Evolutionary conservation across 768 basidiomycete species (phyloP).

Genomic region (Leucocoprinus birnbaumii): DNA sequence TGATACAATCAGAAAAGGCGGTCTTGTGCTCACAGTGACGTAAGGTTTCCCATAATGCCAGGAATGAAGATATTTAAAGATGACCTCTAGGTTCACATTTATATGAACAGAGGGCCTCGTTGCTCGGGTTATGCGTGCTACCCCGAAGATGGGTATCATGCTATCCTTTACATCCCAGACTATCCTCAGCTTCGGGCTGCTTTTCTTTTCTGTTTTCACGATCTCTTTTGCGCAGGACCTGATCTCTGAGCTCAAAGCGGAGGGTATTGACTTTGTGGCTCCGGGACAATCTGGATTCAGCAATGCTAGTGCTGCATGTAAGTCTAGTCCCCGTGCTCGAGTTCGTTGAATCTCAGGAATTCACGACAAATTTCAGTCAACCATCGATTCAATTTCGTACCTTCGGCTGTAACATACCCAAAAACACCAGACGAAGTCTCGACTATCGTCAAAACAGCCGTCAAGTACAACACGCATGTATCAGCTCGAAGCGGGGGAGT

Average conservation of each 20-base stretch:
- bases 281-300: no score
- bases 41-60: no score
- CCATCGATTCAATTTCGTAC: conserved; percentile 23
- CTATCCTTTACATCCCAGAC: no score
- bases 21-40: no score
- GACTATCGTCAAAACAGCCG: conserved; percentile 23
- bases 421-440: conserved; percentile 26
- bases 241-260: neutral
- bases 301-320: conserved; percentile 20
- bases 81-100: no score
- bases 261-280: conserved; percentile 13
- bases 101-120: no score
- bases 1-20: no score
- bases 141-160: no score
- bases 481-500: conserved; percentile 41
- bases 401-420: conserved; percentile 27
- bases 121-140: no score
- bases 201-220: no score
- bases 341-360: neutral
- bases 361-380: conserved; percentile 20
- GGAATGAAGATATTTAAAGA: no score
- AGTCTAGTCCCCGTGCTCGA: neutral
- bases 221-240: neutral
- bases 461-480: conserved; percentile 24
- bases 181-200: no score